A percentile compares a stretch with the other conserved stretches of the same genome.
These are phyloP conservation scores for Trematosphaeria pertusa DNA, from an alignment of 2,329 filamentous ascomycete genomes.

Conservation along the genomic window DNA sequence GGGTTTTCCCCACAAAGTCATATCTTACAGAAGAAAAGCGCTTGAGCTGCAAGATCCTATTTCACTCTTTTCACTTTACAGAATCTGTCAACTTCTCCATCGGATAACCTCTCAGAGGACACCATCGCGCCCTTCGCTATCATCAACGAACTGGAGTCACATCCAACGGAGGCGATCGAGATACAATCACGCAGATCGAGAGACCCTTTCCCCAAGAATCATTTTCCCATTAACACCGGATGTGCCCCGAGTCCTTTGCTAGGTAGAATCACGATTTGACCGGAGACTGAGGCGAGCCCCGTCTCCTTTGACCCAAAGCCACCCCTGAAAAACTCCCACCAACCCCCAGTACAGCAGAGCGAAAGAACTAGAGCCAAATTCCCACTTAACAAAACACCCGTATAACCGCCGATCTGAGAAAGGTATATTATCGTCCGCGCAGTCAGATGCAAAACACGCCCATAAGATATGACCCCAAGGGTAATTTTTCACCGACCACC, in stretches of 20 bases:
- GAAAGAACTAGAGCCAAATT: not conserved
- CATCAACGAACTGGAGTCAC: too few species aligned
- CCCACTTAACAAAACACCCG: constrained; percentile 40
- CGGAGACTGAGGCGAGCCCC: constrained; percentile 23
- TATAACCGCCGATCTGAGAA: constrained; percentile 31
- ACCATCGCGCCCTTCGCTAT: too few species aligned
- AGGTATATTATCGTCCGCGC: constrained; percentile 39
- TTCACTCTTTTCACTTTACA: too few species aligned
- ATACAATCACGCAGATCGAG: constrained; percentile 20
- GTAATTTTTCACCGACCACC: constrained; percentile 44
- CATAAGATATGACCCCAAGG: constrained; percentile 38
- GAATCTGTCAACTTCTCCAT: too few species aligned
- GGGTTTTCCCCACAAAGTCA: too few species aligned
- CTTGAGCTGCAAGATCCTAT: too few species aligned
- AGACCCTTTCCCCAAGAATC: not conserved
- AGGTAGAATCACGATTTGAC: constrained; percentile 22
- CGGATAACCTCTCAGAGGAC: too few species aligned
- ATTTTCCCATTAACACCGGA: constrained; percentile 16
- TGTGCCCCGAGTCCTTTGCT: constrained; percentile 18
- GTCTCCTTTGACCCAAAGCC: constrained; percentile 22
- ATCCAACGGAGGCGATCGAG: too few species aligned
- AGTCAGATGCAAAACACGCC: constrained; percentile 40
- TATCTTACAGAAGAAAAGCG: too few species aligned
- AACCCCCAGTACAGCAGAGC: too few species aligned
- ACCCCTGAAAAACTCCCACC: constrained; percentile 8